A percentile compares a stretch with the other conserved stretches of the same genome.
Conservation (phyloP, 306 rosid species). For the Prinsepia uniflora region DNA sequence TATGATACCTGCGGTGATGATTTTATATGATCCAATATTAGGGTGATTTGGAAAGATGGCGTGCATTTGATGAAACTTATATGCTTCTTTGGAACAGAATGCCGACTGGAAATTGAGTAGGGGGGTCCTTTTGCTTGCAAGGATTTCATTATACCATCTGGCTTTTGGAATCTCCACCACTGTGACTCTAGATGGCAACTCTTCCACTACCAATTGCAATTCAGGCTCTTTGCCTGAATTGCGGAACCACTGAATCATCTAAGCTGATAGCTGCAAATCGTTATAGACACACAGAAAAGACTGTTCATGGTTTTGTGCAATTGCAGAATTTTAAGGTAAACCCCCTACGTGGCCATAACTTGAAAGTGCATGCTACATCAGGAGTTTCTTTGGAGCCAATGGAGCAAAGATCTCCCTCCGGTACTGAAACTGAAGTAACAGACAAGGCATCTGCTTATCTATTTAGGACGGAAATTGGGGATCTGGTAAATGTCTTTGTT, state of each 20-base stretch:
- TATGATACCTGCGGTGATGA: background rate
- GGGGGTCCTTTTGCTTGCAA: slow-evolving; percentile 12
- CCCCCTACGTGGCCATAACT: slow-evolving; percentile 23
- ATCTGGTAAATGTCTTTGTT: slow-evolving; percentile 62
- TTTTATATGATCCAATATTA: background rate
- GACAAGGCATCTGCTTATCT: slow-evolving; percentile 44
- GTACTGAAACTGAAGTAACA: slow-evolving; percentile 33
- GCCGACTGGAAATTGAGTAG: background rate
- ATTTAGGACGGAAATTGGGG: slow-evolving; percentile 72
- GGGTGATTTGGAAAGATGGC: background rate
- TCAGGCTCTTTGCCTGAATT: slow-evolving; percentile 23
- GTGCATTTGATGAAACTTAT: background rate
- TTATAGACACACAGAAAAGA: slow-evolving; percentile 18
- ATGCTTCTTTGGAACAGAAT: slow-evolving; percentile 10
- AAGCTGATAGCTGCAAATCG: slow-evolving; percentile 30
- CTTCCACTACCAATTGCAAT: slow-evolving; percentile 33
- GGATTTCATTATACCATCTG: slow-evolving; percentile 15
- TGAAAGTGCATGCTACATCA: slow-evolving; percentile 41
- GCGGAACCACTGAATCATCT: slow-evolving; percentile 23
- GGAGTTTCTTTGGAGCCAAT: slow-evolving; percentile 41
- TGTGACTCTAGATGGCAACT: slow-evolving; percentile 48
- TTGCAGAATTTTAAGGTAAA: slow-evolving; percentile 12
- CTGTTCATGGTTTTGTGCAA: slow-evolving; percentile 28
- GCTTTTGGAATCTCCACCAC: slow-evolving; percentile 16
- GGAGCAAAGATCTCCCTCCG: slow-evolving; percentile 22